Conservation (phyloP, 371 early-diverging fungal species). For the Fennellomyces sp. region DNA sequence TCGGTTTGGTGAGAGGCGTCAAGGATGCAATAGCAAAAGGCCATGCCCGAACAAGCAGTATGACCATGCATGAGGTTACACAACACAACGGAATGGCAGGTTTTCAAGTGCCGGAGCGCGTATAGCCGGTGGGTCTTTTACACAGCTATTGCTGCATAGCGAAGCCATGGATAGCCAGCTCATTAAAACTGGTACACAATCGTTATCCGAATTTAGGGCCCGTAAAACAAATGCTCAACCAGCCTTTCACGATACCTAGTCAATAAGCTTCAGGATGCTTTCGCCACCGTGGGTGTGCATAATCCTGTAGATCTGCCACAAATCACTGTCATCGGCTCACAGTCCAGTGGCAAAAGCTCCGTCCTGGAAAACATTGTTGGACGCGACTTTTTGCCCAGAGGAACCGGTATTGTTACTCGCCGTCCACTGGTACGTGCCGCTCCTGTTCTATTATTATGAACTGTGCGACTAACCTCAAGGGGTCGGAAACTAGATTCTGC, state of each 20-base stretch:
- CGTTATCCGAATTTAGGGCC: too few relatives aligned
- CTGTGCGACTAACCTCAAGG: too few relatives aligned
- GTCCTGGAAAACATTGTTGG: conserved; percentile 99
- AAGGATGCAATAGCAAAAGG: neutral
- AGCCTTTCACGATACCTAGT: conserved; percentile 32
- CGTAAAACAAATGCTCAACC: neutral
- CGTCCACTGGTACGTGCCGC: conserved; percentile 80
- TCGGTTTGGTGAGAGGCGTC: too few relatives aligned
- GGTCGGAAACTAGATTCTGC: conserved; percentile 92
- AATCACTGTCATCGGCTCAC: conserved; percentile 98
- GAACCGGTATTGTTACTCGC: conserved; percentile 95
- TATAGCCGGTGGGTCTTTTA: neutral
- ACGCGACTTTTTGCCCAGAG: conserved; percentile 97
- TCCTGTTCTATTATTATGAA: too few relatives aligned
- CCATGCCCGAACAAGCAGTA: neutral
- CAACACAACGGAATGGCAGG: too few relatives aligned
- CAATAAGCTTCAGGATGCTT: conserved; percentile 97
- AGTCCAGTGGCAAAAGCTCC: conserved; percentile 98
- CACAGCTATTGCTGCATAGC: neutral
- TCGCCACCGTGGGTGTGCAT: conserved; percentile 93
- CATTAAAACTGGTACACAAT: conserved; percentile 48
- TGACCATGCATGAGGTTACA: too few relatives aligned
- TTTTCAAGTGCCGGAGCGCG: too few relatives aligned
- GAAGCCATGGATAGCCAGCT: conserved; percentile 52
- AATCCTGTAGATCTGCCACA: conserved; percentile 99